Conservation (phyloP, 331 rosid species). For the Quercus lobata region DNA sequence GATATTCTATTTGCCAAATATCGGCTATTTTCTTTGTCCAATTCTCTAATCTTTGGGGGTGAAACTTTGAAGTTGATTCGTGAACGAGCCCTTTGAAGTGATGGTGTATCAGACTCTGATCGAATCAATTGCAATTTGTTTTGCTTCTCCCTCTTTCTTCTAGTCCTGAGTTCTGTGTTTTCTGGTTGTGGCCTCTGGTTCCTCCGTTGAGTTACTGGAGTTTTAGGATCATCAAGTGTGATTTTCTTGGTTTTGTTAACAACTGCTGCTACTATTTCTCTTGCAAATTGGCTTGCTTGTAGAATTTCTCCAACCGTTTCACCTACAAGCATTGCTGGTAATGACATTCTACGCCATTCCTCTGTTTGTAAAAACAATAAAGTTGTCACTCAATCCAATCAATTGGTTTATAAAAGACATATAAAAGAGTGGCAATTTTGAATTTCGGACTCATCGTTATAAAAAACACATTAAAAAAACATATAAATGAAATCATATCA, state of each 20-base stretch:
- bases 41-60: slow-evolving; percentile 62
- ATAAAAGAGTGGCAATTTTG: neutral
- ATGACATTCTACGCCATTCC: slow-evolving; percentile 76
- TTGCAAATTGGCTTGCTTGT: slow-evolving; percentile 72
- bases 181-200: slow-evolving; percentile 40
- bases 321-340: slow-evolving; percentile 85
- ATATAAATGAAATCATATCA: neutral
- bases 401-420: neutral
- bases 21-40: slow-evolving; percentile 42
- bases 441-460: neutral
- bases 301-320: slow-evolving; percentile 82
- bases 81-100: slow-evolving; percentile 67
- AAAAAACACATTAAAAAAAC: neutral
- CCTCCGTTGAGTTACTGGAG: slow-evolving; percentile 48
- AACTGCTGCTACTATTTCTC: slow-evolving; percentile 56
- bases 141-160: slow-evolving; percentile 82
- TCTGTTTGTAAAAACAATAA: slow-evolving; percentile 22
- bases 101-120: slow-evolving; percentile 35
- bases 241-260: slow-evolving; percentile 25
- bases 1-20: slow-evolving; percentile 69
- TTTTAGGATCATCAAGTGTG: slow-evolving; percentile 59
- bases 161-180: slow-evolving; percentile 57
- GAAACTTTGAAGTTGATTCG: slow-evolving; percentile 76
- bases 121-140: slow-evolving; percentile 27
- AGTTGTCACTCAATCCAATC: neutral